phyloP scores from a whole-genome alignment of 306 rosid genomes.

The Fagus sylvatica region DNA sequence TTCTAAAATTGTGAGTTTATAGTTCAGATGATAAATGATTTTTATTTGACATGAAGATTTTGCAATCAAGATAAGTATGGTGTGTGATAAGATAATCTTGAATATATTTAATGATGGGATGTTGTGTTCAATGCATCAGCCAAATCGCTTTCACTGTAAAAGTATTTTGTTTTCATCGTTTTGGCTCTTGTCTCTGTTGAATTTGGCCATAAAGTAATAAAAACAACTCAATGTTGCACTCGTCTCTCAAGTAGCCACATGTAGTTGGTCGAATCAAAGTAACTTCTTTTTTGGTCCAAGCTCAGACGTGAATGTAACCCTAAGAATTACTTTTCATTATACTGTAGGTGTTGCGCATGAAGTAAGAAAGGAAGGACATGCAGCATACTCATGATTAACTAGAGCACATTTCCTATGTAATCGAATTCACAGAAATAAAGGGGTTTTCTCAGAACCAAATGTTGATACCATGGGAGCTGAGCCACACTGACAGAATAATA shows the following conservation, averaged over 20 bases:
- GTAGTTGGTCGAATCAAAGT: slow-evolving; percentile 36
- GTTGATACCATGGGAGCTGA: not conserved
- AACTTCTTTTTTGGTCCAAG: slow-evolving; percentile 29
- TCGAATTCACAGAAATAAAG: not conserved
- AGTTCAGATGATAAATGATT: not conserved
- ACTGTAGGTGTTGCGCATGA: slow-evolving; percentile 53
- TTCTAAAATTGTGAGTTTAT: too few relatives aligned
- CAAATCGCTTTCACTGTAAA: not conserved
- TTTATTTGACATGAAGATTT: not conserved
- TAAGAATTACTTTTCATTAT: slow-evolving; percentile 40
- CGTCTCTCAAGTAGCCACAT: slow-evolving; percentile 31
- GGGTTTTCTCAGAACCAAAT: not conserved
- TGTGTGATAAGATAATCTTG: not conserved
- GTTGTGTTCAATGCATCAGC: not conserved
- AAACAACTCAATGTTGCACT: slow-evolving; percentile 19
- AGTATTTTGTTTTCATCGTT: not conserved
- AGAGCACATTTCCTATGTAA: slow-evolving; percentile 13
- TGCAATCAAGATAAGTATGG: not conserved
- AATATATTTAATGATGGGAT: not conserved
- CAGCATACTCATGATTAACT: slow-evolving; percentile 32
- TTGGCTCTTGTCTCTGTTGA: slow-evolving; percentile 18
- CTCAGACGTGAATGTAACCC: slow-evolving; percentile 28
- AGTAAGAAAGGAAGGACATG: slow-evolving; percentile 30
- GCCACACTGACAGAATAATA: not conserved
- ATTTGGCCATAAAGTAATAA: slow-evolving; percentile 33